phyloP scores from a whole-genome alignment of 208 protist species.

The Leishmania tropica region DNA sequence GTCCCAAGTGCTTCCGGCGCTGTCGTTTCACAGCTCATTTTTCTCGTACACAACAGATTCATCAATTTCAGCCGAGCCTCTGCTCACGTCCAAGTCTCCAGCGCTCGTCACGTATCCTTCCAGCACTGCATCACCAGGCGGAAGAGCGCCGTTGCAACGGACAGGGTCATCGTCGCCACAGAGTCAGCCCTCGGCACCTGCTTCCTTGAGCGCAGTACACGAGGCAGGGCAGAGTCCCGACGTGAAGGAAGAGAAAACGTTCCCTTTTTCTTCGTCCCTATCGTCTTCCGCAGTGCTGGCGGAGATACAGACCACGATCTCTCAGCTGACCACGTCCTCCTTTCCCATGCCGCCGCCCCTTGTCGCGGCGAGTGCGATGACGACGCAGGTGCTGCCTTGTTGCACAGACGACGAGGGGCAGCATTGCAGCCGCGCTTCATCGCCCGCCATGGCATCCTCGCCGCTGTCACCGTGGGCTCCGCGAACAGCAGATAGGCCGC shows the following conservation, averaged over 20 bases:
- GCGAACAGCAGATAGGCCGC: background rate
- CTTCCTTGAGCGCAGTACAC: background rate
- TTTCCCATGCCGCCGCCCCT: background rate
- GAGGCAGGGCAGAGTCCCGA: background rate
- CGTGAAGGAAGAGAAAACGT: background rate
- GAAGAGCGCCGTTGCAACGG: background rate
- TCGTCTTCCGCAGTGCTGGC: background rate
- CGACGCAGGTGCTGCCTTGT: constrained; percentile 7
- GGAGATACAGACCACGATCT: background rate
- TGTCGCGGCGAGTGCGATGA: background rate
- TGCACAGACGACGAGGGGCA: background rate
- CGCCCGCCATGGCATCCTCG: background rate
- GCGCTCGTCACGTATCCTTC: too few species aligned
- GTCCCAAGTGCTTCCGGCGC: background rate
- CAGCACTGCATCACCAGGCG: background rate
- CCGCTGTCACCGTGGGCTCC: background rate
- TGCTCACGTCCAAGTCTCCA: background rate
- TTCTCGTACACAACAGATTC: constrained; percentile 10
- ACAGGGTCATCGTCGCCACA: background rate
- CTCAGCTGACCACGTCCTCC: background rate
- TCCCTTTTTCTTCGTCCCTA: background rate
- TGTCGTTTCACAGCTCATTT: constrained; percentile 10
- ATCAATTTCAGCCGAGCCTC: background rate
- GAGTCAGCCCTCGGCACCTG: background rate
- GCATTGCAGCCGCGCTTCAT: background rate